These are phyloP conservation scores for Discostella stelligeroides DNA, from an alignment of 108 stramenopile genomes.

Conservation along the genomic window DNA sequence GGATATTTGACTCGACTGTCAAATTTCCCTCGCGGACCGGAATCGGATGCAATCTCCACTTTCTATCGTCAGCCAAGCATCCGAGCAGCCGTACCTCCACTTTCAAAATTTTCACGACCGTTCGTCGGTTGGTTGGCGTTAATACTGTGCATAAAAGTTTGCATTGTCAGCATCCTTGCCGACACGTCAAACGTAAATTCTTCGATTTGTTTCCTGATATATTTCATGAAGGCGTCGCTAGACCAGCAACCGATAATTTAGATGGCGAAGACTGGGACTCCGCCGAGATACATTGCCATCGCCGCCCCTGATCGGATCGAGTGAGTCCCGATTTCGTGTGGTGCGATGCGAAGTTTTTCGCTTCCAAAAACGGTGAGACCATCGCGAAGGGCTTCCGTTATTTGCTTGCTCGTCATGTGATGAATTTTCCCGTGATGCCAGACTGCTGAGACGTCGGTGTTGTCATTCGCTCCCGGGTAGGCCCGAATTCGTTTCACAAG, in stretches of 20 bases:
- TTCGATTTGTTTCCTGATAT: slow-evolving; percentile 27
- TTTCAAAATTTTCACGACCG: no score
- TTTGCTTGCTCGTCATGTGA: slow-evolving; percentile 9
- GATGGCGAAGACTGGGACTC: slow-evolving; percentile 17
- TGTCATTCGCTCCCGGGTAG: no score
- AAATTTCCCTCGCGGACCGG: no score
- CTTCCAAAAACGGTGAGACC: not conserved
- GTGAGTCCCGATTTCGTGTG: slow-evolving; percentile 22
- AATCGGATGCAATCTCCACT: no score
- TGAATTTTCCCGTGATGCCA: slow-evolving; percentile 12
- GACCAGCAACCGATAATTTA: slow-evolving; percentile 21
- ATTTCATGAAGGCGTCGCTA: slow-evolving; percentile 13
- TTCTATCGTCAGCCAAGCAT: no score
- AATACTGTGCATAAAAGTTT: not conserved
- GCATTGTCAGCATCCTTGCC: not conserved
- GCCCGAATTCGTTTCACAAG: no score
- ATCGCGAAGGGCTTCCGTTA: not conserved
- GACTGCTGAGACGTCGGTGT: slow-evolving; percentile 7
- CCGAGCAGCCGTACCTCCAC: no score
- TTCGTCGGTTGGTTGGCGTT: no score
- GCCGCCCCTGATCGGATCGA: slow-evolving; percentile 25
- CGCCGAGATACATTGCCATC: slow-evolving; percentile 21
- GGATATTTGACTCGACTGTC: no score
- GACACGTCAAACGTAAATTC: slow-evolving; percentile 17
- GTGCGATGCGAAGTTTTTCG: not conserved